Base-by-base conservation (phyloP, 1,139 yeast species). In the Blastobotrys buckinghamii region DNA sequence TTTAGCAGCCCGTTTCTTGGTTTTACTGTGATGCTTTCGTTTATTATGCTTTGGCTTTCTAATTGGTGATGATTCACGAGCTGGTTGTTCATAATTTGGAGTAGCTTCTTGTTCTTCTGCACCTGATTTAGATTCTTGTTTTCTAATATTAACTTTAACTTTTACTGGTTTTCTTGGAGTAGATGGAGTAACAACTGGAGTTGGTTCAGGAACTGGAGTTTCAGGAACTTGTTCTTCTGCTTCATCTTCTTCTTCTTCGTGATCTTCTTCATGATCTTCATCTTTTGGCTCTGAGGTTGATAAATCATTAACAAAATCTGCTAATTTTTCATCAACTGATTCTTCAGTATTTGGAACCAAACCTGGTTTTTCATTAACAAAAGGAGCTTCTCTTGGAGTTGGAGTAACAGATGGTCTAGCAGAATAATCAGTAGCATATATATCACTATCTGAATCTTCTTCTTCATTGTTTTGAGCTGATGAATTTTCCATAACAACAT, bases 381-480 rank as follows among this genome's bases (percentile, higher is more conserved):
- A 36, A 10, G 46, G 46, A 6, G 46, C 46, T 26, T 43, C 46
- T 27, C 30, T 35, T 20, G 44, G 44, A 37, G 9, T 27, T 26
- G 39, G 39, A n/a, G 16, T 15, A 2, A 3, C 15, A 19, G 35
- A 34, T n/a, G 41, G 36, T 15, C 8, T 22, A 8, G 30, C 16
- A 12, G 8, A 9, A 16, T 19, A 30, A 6, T 27, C 37, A 10
- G 15, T 12, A 17, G 13, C 27, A 39, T 45, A 45, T 20, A 45
- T 33, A 20, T 45, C 48, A 24, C 35, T 24, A 12, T 45, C 48
- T 17, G 32, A 20, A 16, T 39, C 44, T 33, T 39, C 44, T 12
- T 29, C 43, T 24, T 45, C 44, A n/a, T n/a, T n/a, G n/a, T n/a
- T n/a, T 12, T 43, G 48, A 30, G 34, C 48, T 33, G 38, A 34